A percentile compares a stretch with the other conserved stretches of the same genome.
Conservation (phyloP, 495 filamentous ascomycete species). For the Chaetomium cochliodes region DNA sequence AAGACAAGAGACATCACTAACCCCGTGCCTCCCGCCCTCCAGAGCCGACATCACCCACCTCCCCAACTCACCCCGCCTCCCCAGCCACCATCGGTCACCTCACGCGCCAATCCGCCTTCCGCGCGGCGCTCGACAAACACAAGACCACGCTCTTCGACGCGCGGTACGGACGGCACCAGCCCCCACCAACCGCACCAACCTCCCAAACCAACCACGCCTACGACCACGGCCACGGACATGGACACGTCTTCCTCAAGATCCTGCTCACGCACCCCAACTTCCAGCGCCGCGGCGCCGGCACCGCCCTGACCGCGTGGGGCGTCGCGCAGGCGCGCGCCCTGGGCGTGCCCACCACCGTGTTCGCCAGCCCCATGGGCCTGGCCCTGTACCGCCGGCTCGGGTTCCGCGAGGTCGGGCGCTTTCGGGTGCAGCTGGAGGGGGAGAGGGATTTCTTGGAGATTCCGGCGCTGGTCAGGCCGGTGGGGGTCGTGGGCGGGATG, state of each 20-base stretch:
- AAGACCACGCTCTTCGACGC: slow-evolving; percentile 29
- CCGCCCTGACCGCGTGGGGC: slow-evolving; percentile 52
- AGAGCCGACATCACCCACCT: slow-evolving; percentile 12
- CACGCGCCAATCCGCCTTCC: slow-evolving; percentile 30
- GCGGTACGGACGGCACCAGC: slow-evolving; percentile 5
- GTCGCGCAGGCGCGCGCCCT: slow-evolving; percentile 31
- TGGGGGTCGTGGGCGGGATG: neutral
- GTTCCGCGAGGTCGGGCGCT: slow-evolving; percentile 31
- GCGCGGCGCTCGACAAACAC: slow-evolving; percentile 19
- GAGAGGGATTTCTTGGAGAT: slow-evolving; percentile 33
- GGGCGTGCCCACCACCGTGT: slow-evolving; percentile 30
- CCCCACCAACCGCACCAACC: too few relatives aligned
- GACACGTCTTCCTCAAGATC: slow-evolving; percentile 47
- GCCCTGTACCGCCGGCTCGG: slow-evolving; percentile 32
- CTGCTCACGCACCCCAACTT: slow-evolving; percentile 52
- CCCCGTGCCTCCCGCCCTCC: neutral
- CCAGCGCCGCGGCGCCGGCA: slow-evolving; percentile 50
- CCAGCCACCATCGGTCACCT: slow-evolving; percentile 28
- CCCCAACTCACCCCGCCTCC: slow-evolving; percentile 9
- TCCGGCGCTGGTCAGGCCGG: slow-evolving; percentile 25
- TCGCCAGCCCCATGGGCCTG: slow-evolving; percentile 35
- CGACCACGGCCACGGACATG: neutral
- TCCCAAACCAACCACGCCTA: too few relatives aligned
- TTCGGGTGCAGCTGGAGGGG: slow-evolving; percentile 32
- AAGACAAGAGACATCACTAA: neutral